Conservation (phyloP, 371 early-diverging fungal genomes). For the Rhizomucor miehei region DNA sequence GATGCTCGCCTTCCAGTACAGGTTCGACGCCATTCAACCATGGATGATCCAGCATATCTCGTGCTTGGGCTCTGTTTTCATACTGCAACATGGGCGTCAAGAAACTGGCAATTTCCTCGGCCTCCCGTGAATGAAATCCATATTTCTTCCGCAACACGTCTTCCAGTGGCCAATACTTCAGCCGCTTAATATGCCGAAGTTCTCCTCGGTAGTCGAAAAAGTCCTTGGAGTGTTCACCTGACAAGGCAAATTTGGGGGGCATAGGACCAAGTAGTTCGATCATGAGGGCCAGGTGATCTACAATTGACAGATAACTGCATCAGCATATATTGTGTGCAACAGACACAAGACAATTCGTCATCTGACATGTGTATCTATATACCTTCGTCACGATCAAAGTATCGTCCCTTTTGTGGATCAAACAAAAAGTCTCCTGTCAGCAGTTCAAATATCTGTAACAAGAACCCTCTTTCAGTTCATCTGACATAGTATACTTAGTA, state of each 20-base stretch:
- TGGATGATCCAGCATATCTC: slow-evolving; percentile 55
- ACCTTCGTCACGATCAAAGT: slow-evolving; percentile 92
- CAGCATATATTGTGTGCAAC: not conserved
- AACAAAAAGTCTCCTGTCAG: slow-evolving; percentile 94
- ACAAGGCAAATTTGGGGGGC: slow-evolving; percentile 68
- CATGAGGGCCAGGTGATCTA: slow-evolving; percentile 96
- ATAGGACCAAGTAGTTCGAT: slow-evolving; percentile 88
- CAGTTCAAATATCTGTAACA: slow-evolving; percentile 70
- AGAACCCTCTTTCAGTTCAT: not conserved
- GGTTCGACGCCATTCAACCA: slow-evolving; percentile 57
- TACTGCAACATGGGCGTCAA: slow-evolving; percentile 75
- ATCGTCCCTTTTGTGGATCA: slow-evolving; percentile 83
- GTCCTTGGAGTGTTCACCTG: slow-evolving; percentile 74
- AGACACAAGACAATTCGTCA: not conserved
- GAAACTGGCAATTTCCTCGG: slow-evolving; percentile 63
- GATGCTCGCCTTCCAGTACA: slow-evolving; percentile 26
- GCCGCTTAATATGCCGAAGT: slow-evolving; percentile 80
- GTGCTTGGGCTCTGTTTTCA: slow-evolving; percentile 55
- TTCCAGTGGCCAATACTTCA: slow-evolving; percentile 77
- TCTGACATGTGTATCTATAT: slow-evolving; percentile 21
- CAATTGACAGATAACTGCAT: not conserved
- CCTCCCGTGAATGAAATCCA: slow-evolving; percentile 50
- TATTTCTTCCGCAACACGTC: slow-evolving; percentile 89
- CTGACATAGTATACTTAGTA: too few species aligned
- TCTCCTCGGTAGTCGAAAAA: slow-evolving; percentile 79